These are phyloP conservation scores for Trichoderma breve DNA, from an alignment of 2,329 filamentous ascomycete species.

Conservation along the genomic window DNA sequence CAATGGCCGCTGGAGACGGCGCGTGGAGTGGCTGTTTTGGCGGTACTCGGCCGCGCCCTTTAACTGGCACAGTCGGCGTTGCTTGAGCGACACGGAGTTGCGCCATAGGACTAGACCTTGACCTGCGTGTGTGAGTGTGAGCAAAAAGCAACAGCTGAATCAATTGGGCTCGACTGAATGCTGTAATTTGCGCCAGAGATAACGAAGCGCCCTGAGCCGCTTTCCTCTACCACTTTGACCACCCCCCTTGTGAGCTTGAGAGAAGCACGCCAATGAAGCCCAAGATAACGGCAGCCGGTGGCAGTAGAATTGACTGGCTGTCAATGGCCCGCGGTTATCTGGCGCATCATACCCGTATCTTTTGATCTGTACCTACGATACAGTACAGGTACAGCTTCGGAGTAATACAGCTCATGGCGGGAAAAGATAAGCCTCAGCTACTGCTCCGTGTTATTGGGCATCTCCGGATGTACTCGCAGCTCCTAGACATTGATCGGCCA, in stretches of 20 bases:
- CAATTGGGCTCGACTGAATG: neutral
- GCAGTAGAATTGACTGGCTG: neutral
- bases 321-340: neutral
- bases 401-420: neutral
- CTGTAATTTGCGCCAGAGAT: conserved; percentile 16
- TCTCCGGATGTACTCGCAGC: neutral
- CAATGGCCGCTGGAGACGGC: neutral
- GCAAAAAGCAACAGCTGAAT: neutral
- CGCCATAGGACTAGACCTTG: neutral
- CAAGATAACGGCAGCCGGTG: conserved; percentile 4
- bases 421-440: neutral
- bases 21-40: neutral
- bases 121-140: neutral
- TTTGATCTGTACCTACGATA: neutral
- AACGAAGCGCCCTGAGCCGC: conserved; percentile 14
- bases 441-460: neutral
- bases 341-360: neutral
- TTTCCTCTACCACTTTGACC: neutral
- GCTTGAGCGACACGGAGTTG: neutral
- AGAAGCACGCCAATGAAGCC: conserved; percentile 8
- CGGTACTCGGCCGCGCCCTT: neutral
- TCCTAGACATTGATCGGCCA: neutral
- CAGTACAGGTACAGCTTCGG: neutral
- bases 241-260: neutral
- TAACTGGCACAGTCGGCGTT: neutral